Percentiles rank a stretch among this genome's conserved stretches.
These are phyloP conservation scores for Plasmodium gonderi DNA, from an alignment of 169 alveolate genomes.

Conservation along the genomic window DNA sequence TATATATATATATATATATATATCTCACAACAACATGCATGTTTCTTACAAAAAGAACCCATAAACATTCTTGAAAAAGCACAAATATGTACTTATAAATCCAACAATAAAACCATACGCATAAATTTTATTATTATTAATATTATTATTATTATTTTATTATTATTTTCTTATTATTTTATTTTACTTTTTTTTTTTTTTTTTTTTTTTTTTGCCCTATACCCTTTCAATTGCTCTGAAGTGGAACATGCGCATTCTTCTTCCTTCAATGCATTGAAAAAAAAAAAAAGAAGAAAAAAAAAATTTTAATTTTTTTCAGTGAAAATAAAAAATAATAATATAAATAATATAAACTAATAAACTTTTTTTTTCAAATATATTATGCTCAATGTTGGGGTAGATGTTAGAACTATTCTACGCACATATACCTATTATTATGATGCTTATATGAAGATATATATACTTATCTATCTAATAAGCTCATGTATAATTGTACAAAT, in stretches of 20 bases:
- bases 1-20: background rate
- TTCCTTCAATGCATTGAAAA: background rate
- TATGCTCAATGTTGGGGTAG: background rate
- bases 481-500: background rate
- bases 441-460: background rate
- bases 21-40: background rate
- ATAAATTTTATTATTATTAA: too few species aligned
- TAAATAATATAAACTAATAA: background rate
- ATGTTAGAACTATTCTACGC: background rate
- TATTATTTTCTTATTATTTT: too few species aligned
- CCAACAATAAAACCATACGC: background rate
- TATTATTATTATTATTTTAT: too few species aligned
- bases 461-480: background rate
- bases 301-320: too few species aligned
- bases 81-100: background rate
- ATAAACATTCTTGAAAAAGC: background rate
- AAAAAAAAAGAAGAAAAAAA: too few species aligned
- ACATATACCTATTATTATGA: background rate
- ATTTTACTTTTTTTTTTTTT: background rate
- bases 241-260: background rate
- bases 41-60: background rate
- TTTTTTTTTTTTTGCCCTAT: background rate
- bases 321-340: background rate
- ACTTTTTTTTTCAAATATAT: background rate
- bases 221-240: background rate